Evolutionary conservation across 495 filamentous ascomycete species (phyloP).

Genomic region (Aspergillus saccharolyticus): DNA sequence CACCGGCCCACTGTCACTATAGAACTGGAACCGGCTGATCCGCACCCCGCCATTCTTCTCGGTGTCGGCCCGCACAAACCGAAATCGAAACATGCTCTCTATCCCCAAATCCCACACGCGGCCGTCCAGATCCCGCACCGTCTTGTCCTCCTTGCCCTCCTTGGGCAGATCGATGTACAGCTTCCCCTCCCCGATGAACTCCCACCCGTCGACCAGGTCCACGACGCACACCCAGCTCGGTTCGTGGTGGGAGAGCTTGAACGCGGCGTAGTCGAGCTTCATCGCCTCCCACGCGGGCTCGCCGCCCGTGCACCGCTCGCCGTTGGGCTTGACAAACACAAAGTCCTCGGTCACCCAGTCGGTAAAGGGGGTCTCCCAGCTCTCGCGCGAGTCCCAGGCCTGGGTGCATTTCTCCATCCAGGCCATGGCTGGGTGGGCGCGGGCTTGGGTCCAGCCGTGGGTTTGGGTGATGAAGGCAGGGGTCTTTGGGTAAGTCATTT

Average conservation of each 20-base stretch:
- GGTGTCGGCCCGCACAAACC: not conserved
- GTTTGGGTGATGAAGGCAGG: not conserved
- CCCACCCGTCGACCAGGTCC: not conserved
- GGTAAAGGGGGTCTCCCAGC: not conserved
- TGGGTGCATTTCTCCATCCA: slow-evolving; percentile 1
- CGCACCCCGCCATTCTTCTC: not conserved
- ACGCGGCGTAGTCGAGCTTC: not conserved
- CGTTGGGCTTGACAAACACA: not conserved
- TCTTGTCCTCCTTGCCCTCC: not conserved
- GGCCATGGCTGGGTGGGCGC: not conserved
- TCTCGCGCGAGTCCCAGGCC: not conserved
- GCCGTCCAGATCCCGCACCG: not conserved
- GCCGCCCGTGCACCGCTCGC: not conserved
- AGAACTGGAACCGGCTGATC: not conserved
- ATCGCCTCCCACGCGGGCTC: not conserved
- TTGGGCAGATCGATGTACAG: not conserved
- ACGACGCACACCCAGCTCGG: not conserved
- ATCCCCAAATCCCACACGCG: not conserved
- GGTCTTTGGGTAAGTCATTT: not conserved
- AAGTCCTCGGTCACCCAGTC: not conserved
- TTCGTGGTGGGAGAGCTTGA: not conserved
- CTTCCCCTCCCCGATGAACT: not conserved
- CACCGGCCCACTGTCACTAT: not conserved
- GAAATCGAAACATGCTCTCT: not conserved
- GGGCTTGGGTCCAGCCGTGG: not conserved